Evolutionary conservation across 2,329 filamentous ascomycete species (phyloP).

Genomic region (Neopestalotiopsis rosae): DNA sequence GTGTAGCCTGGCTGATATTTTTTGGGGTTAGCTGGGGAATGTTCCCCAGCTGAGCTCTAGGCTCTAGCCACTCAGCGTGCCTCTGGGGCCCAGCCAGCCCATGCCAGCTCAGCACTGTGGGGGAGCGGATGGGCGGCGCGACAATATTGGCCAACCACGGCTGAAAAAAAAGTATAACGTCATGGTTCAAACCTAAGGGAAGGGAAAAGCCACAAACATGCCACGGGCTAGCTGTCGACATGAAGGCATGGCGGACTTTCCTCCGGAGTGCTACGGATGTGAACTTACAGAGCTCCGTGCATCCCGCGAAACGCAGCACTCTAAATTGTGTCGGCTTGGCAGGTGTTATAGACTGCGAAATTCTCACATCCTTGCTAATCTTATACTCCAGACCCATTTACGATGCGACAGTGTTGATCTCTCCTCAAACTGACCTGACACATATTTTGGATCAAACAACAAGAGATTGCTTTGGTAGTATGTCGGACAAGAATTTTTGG

Average conservation of each 20-base stretch:
- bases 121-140: background rate
- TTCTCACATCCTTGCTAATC: background rate
- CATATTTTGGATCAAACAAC: background rate
- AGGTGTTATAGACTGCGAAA: background rate
- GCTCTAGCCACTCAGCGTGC: background rate
- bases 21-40: background rate
- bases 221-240: background rate
- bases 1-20: background rate
- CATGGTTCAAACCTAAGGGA: background rate
- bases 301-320: background rate
- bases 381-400: background rate
- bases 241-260: background rate
- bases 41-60: background rate
- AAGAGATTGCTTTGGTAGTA: background rate
- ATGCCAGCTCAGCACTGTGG: background rate
- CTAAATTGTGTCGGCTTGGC: background rate
- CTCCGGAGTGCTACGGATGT: background rate
- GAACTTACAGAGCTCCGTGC: background rate
- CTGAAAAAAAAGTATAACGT: background rate
- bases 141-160: background rate
- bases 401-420: background rate
- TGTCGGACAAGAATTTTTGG: background rate
- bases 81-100: background rate
- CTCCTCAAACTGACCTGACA: background rate
- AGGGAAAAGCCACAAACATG: constrained; percentile 1